Evolutionary conservation across 257 asterid species (phyloP).

Genomic region (Solanum arcanum): DNA sequence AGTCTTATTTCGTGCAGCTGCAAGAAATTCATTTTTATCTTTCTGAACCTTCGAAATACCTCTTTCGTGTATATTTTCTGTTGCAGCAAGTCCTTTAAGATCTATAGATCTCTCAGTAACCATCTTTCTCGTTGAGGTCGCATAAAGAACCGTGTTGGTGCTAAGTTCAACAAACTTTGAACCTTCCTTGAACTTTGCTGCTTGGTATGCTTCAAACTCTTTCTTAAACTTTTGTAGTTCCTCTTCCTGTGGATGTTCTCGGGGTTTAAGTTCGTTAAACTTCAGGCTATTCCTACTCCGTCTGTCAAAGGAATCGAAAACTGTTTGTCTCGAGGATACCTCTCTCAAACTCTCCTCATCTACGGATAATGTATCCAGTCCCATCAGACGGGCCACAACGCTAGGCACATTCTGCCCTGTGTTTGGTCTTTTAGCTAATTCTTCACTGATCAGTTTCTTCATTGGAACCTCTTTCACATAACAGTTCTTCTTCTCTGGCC

Average conservation of each 20-base stretch:
- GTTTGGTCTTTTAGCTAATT: conserved; percentile 37
- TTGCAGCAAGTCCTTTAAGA: background rate
- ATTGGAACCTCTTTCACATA: conserved; percentile 52
- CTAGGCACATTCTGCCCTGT: conserved; percentile 53
- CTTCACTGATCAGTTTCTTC: conserved; percentile 63
- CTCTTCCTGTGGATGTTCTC: conserved; percentile 97
- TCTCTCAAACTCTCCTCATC: conserved; percentile 27
- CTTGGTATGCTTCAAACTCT: conserved; percentile 92
- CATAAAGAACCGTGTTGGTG: conserved; percentile 33
- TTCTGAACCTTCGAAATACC: background rate
- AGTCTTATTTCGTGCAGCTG: background rate
- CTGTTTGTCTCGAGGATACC: conserved; percentile 22
- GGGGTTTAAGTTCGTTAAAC: conserved; percentile 39
- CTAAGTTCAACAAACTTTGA: conserved; percentile 31
- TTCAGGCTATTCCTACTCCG: conserved; percentile 8
- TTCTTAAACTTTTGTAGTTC: conserved; percentile 86
- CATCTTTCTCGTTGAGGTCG: conserved; percentile 27
- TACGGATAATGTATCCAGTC: conserved; percentile 63
- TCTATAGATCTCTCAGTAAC: conserved; percentile 2
- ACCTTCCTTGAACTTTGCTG: conserved; percentile 55
- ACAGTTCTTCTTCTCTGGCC: conserved; percentile 29
- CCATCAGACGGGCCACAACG: conserved; percentile 96
- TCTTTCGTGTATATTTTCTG: background rate
- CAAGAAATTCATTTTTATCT: background rate
- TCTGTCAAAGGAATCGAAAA: conserved; percentile 21